Evolutionary conservation across 768 basidiomycete genomes (phyloP), one percentile per base, ranked within the genome.

Genomic region (Termitomyces sp.): DNA sequence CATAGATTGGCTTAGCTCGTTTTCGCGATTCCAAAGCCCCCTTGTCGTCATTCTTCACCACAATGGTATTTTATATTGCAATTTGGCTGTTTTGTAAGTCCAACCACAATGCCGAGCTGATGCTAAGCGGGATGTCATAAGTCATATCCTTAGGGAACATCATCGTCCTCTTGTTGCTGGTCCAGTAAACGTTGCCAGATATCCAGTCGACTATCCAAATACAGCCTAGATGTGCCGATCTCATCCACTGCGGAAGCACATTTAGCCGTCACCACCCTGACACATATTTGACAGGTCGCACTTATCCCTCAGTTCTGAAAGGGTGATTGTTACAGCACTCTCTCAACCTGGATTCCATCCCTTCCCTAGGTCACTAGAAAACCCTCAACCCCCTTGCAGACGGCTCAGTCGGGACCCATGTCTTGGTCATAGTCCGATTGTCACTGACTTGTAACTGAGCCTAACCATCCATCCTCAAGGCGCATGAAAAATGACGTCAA

Each of bases 61-160:
- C 8, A 42, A 44, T 32, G 42, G 52, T 10, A 53, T 53, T 19
- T n/a, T 53, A 10, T 53, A 53, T n/a, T 53, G 44, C 41, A n/a
- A 35, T 44, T 9, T 42, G 17, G 30, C 19, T 53, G 25, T 44
- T 53, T n/a, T 7, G 52, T 53, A 16, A 53, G 52, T 44, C 28
- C 32, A 9, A 4, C 4, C 42, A 16, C 14, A 4, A 28, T 41
- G 9, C 19, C 5, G 17, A 41, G 14, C 2, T 28, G 28, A 7
- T 28, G 28, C 5, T 3, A 16, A 6, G n/a, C n/a, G n/a, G n/a
- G n/a, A 14, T 28, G 8, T 37, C 28, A 8, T 9, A 3, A 53
- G 42, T 53, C 0, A 34, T 53, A 14, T 53, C 42, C 16, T 16
- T 53, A 17, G 52, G 30, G 3, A 53, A 53, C 30, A 35, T 35